phyloP scores from a whole-genome alignment of 2,329 filamentous ascomycete species.

The Pseudogymnoascus sp. region DNA sequence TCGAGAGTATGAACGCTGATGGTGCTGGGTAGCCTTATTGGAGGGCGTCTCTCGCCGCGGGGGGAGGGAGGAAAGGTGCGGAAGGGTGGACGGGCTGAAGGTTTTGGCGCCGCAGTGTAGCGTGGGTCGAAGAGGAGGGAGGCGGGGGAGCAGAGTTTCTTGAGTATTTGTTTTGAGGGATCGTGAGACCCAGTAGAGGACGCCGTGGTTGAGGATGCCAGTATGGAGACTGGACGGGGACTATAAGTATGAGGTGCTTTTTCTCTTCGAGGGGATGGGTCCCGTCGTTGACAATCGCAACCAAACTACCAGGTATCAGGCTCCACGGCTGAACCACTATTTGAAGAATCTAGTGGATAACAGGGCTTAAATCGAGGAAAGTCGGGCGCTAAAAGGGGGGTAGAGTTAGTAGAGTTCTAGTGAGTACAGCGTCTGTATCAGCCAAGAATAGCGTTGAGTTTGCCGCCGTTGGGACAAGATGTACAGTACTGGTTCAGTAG shows the following conservation, averaged over 20 bases:
- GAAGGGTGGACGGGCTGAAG: conserved; percentile 20
- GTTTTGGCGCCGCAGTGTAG: conserved; percentile 29
- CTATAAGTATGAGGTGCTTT: neutral
- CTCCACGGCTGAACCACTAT: conserved; percentile 2
- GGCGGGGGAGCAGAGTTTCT: conserved; percentile 30
- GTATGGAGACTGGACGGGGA: conserved; percentile 8
- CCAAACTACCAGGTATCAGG: conserved; percentile 1
- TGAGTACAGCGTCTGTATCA: conserved; percentile 2
- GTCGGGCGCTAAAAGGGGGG: neutral
- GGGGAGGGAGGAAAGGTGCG: conserved; percentile 27
- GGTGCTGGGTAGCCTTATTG: conserved; percentile 24
- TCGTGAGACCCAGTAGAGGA: conserved; percentile 25
- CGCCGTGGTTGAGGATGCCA: conserved; percentile 24
- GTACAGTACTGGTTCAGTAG: neutral
- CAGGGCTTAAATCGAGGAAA: neutral
- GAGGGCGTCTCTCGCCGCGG: conserved; percentile 15
- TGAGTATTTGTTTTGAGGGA: conserved; percentile 23
- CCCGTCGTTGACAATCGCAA: conserved; percentile 1
- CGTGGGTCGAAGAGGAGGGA: conserved; percentile 34
- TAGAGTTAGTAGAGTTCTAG: neutral
- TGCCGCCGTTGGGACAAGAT: neutral
- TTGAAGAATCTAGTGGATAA: neutral
- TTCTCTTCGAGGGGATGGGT: neutral
- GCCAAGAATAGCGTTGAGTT: conserved; percentile 3
- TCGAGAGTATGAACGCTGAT: conserved; percentile 28